Conservation (phyloP, 352 stramenopile species). For the Globisporangium lucens region DNA sequence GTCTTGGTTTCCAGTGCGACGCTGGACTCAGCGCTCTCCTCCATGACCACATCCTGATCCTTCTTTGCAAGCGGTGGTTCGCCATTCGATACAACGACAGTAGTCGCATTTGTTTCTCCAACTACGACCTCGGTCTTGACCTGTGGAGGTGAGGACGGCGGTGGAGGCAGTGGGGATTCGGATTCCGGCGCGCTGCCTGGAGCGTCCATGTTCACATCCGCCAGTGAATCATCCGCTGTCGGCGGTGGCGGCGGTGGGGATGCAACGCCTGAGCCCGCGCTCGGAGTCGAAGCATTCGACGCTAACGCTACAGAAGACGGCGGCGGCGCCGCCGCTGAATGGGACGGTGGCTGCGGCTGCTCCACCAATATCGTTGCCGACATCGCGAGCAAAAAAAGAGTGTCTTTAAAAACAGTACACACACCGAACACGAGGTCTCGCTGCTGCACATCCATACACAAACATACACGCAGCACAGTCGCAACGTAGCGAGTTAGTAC, state of each 20-base stretch:
- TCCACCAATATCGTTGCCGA: slow-evolving; percentile 13
- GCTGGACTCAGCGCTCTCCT: not conserved
- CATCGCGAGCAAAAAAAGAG: not conserved
- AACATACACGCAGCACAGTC: not conserved
- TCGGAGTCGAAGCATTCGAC: not conserved
- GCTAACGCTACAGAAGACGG: not conserved
- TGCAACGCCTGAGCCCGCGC: not conserved
- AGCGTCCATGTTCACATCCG: slow-evolving; percentile 9
- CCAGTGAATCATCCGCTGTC: not conserved
- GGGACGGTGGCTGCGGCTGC: slow-evolving; percentile 8
- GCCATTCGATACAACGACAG: not conserved
- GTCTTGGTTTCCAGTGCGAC: not conserved
- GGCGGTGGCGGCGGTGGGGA: not conserved
- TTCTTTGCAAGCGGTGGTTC: not conserved
- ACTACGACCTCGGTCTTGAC: not conserved
- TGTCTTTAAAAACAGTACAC: not conserved
- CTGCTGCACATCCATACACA: not conserved
- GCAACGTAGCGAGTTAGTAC: no score
- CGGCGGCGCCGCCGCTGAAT: not conserved
- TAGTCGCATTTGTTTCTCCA: slow-evolving; percentile 7
- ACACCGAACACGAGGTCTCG: not conserved
- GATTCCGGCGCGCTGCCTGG: slow-evolving; percentile 4
- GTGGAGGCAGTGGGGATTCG: not conserved
- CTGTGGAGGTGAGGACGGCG: not conserved
- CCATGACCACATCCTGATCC: slow-evolving; percentile 5